Evolutionary conservation across 768 basidiomycete genomes (phyloP).

Genomic region (Kockovaella imperatae): DNA sequence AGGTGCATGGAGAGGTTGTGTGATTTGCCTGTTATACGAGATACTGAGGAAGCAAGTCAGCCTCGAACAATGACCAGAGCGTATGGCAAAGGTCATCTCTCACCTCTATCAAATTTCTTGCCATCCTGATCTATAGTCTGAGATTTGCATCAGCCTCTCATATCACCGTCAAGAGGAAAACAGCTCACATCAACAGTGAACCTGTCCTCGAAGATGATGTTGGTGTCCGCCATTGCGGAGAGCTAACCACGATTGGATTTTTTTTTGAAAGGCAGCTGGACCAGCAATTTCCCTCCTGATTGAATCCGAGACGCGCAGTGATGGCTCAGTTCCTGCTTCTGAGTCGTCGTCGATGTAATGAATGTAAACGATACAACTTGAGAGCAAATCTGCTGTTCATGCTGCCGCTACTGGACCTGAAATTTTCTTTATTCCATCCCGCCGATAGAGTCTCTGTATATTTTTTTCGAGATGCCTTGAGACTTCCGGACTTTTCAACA

Average conservation of each 20-base stretch:
- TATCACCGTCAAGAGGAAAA: background rate
- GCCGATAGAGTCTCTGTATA: background rate
- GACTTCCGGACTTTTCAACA: too few species aligned
- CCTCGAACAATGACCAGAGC: too few species aligned
- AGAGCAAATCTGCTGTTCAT: too few species aligned
- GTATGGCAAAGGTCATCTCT: slow-evolving; percentile 29
- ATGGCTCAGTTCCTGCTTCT: too few species aligned
- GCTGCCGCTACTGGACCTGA: too few species aligned
- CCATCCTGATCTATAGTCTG: slow-evolving; percentile 56
- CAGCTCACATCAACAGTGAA: slow-evolving; percentile 76
- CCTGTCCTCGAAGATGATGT: slow-evolving; percentile 84
- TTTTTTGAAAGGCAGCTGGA: background rate
- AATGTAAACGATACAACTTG: too few species aligned
- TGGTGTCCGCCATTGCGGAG: slow-evolving; percentile 34
- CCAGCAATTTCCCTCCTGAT: too few species aligned
- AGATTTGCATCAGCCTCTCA: slow-evolving; percentile 2
- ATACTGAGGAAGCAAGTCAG: slow-evolving; percentile 56
- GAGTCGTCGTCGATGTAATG: too few species aligned
- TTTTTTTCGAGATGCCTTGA: too few species aligned
- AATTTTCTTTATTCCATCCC: background rate
- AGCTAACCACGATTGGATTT: too few species aligned
- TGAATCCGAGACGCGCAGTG: too few species aligned
- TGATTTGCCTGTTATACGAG: slow-evolving; percentile 78
- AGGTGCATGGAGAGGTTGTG: slow-evolving; percentile 88
- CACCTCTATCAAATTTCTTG: slow-evolving; percentile 96